These are phyloP conservation scores for Hypericum androsaemum DNA, from an alignment of 345 rosid genomes.

Conservation along the genomic window DNA sequence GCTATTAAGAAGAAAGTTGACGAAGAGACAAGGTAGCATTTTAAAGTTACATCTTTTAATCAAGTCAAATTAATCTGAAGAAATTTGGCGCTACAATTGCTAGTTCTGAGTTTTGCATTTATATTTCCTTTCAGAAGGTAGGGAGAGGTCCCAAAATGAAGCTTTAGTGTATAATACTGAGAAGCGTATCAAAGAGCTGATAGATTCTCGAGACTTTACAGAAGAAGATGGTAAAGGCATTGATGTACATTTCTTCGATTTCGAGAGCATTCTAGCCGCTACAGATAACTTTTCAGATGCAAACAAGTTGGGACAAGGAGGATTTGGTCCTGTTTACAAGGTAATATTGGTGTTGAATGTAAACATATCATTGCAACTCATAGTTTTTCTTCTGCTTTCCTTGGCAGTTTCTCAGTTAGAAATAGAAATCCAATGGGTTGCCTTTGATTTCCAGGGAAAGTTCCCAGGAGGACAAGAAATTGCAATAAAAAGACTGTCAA, in stretches of 20 bases:
- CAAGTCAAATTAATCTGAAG: neutral
- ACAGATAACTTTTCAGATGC: conserved; percentile 36
- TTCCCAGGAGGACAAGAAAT: conserved; percentile 42
- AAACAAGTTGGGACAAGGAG: conserved; percentile 49
- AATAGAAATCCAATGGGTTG: neutral
- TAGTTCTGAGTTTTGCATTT: neutral
- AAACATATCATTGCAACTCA: neutral
- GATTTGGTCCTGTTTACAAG: conserved; percentile 65
- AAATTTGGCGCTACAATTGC: neutral
- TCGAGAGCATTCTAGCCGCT: conserved; percentile 33
- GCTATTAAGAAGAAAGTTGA: conserved; percentile 28
- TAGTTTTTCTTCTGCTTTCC: neutral
- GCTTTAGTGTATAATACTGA: conserved; percentile 19
- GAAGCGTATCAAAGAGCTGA: conserved; percentile 22
- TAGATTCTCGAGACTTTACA: conserved; percentile 15
- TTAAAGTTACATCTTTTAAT: too few species aligned
- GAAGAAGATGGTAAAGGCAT: conserved; percentile 33
- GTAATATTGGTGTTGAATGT: conserved; percentile 8
- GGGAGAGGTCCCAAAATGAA: conserved; percentile 6
- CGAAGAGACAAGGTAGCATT: conserved; percentile 27
- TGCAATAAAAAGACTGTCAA: conserved; percentile 53
- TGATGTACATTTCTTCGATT: conserved; percentile 33
- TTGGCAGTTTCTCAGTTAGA: too few species aligned
- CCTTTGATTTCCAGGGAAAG: conserved; percentile 21
- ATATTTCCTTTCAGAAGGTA: conserved; percentile 5